phyloP scores from a whole-genome alignment of 129 eudicot species.

The Logfia minima region DNA sequence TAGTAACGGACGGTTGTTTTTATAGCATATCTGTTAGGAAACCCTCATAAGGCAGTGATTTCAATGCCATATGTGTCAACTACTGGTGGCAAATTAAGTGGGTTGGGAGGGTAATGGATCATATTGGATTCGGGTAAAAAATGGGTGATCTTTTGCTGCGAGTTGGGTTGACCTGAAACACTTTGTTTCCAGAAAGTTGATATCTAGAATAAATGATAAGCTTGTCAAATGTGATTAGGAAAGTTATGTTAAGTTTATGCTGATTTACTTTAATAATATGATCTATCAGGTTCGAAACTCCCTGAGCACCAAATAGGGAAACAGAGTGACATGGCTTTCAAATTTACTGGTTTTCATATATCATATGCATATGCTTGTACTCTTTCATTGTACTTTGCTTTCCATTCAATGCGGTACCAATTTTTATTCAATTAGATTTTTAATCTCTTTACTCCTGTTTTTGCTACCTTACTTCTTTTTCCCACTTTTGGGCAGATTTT shows the following conservation, averaged over 20 bases:
- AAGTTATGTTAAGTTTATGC: too few species aligned
- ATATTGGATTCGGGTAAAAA: neutral
- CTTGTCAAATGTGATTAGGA: neutral
- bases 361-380: neutral
- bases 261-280: neutral
- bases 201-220: neutral
- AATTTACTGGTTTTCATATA: neutral
- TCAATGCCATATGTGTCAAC: neutral
- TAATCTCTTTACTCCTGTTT: neutral
- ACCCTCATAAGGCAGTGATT: neutral
- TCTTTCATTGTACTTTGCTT: neutral
- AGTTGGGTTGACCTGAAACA: neutral
- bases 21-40: neutral
- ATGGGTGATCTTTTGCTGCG: neutral
- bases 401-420: neutral
- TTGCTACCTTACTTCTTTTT: neutral
- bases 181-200: neutral
- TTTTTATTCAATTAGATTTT: neutral
- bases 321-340: neutral
- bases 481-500: neutral
- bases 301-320: neutral
- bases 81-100: neutral
- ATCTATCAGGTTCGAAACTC: neutral
- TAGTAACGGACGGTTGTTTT: neutral
- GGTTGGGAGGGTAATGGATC: neutral